Percentiles rank a stretch among this genome's conserved stretches.
These are phyloP conservation scores for Suhomyces sp. DNA, from an alignment of 805 yeast species.

Conservation along the genomic window DNA sequence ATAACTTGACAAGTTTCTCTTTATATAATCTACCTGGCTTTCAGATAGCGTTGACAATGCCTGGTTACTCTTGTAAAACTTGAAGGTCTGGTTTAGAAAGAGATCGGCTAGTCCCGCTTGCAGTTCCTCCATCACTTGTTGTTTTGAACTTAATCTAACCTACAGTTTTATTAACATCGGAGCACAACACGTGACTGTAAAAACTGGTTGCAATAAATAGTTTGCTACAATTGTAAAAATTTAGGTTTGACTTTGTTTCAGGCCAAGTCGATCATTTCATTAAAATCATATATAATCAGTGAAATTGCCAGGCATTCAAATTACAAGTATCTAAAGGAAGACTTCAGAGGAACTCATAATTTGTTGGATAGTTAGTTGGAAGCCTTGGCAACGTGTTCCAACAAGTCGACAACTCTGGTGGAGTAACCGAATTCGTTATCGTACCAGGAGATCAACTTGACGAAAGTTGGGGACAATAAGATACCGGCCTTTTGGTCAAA, in stretches of 20 bases:
- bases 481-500: constrained; percentile 36
- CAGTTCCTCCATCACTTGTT: neutral
- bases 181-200: too few species aligned
- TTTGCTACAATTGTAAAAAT: neutral
- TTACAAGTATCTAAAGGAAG: neutral
- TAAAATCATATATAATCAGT: constrained; percentile 2
- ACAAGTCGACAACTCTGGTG: constrained; percentile 36
- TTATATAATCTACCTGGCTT: constrained; percentile 5
- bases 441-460: constrained; percentile 37
- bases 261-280: constrained; percentile 5
- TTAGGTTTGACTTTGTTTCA: neutral
- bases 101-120: constrained; percentile 4
- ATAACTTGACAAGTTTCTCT: constrained; percentile 5
- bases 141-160: neutral
- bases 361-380: constrained; percentile 14
- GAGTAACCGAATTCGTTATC: constrained; percentile 38
- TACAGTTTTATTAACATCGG: too few species aligned
- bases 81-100: constrained; percentile 14
- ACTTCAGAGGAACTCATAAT: constrained; percentile 4
- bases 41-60: neutral
- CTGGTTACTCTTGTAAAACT: constrained; percentile 11
- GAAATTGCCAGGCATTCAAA: neutral
- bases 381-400: constrained; percentile 28
- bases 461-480: constrained; percentile 34
- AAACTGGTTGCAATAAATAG: too few species aligned